phyloP scores from a whole-genome alignment of 495 filamentous ascomycete genomes.

The Talaromyces trachyspermus region DNA sequence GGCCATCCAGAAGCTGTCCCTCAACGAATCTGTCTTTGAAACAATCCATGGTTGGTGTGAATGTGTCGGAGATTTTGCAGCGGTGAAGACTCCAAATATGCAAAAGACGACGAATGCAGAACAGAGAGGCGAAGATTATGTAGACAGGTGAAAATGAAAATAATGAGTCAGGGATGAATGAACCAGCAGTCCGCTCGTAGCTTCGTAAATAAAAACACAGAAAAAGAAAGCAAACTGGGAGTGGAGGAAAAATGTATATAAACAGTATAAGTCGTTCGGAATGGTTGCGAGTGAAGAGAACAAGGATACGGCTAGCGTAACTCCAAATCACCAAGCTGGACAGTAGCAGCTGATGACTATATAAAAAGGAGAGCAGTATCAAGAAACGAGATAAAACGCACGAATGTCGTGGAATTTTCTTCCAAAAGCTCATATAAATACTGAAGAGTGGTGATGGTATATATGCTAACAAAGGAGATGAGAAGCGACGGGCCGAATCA shows the following conservation, averaged over 20 bases:
- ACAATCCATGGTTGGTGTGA: conserved; percentile 61
- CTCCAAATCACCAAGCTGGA: conserved; percentile 19
- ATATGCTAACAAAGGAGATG: conserved; percentile 47
- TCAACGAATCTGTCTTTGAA: conserved; percentile 65
- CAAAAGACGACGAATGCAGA: conserved; percentile 19
- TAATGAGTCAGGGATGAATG: conserved; percentile 7
- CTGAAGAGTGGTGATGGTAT: conserved; percentile 47
- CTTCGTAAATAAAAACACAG: conserved; percentile 20
- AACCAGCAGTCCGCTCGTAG: conserved; percentile 19
- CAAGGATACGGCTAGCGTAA: conserved; percentile 20
- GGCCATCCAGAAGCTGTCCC: conserved; percentile 70
- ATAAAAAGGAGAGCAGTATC: conserved; percentile 12
- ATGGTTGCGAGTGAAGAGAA: conserved; percentile 34
- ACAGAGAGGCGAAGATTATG: conserved; percentile 5
- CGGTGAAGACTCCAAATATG: conserved; percentile 14
- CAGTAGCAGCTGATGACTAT: conserved; percentile 18
- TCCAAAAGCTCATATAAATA: conserved; percentile 60
- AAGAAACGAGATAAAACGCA: conserved; percentile 27
- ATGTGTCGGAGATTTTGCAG: too few species aligned
- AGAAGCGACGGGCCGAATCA: conserved; percentile 29
- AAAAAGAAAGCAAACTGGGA: conserved; percentile 34
- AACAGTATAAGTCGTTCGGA: conserved; percentile 18
- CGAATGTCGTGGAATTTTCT: conserved; percentile 41
- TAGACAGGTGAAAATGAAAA: not conserved
- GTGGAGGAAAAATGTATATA: conserved; percentile 33